Conservation (phyloP, 805 yeast genomes). For the Clavispora santaluciae region DNA sequence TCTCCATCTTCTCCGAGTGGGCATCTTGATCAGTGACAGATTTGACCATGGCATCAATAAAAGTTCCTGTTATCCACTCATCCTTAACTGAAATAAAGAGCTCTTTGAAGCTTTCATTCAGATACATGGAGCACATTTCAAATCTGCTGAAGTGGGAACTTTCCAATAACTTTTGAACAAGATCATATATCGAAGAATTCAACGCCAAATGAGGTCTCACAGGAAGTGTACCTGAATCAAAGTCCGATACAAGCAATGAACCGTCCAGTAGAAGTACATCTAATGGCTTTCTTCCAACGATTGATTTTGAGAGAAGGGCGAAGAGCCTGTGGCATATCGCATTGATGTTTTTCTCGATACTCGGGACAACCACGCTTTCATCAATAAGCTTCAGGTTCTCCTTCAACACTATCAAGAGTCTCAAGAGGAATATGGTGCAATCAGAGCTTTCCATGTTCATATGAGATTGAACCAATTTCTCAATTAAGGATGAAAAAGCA, state of each 20-base stretch:
- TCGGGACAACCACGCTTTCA: neutral
- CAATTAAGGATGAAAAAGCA: neutral
- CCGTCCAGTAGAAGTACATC: neutral
- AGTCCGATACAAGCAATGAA: neutral
- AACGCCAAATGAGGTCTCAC: slow-evolving; percentile 11
- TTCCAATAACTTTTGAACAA: slow-evolving; percentile 6
- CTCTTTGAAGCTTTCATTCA: slow-evolving; percentile 12
- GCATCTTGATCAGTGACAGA: no score
- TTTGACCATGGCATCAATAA: neutral
- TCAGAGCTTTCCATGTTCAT: neutral
- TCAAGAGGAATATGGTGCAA: neutral
- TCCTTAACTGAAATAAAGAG: slow-evolving; percentile 26
- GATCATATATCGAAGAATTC: slow-evolving; percentile 7
- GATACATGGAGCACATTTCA: slow-evolving; percentile 19
- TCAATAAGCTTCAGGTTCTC: neutral
- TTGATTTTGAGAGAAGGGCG: neutral
- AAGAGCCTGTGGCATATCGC: neutral
- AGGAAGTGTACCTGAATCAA: slow-evolving; percentile 9
- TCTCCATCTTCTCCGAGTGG: no score
- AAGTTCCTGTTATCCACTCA: slow-evolving; percentile 20
- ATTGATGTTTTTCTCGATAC: neutral
- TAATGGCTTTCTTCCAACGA: neutral
- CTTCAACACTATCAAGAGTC: neutral
- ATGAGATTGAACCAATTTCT: neutral
- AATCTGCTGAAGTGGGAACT: slow-evolving; percentile 6